Base-by-base conservation (phyloP, 2,329 filamentous ascomycete species). In the Bisporella sp. region DNA sequence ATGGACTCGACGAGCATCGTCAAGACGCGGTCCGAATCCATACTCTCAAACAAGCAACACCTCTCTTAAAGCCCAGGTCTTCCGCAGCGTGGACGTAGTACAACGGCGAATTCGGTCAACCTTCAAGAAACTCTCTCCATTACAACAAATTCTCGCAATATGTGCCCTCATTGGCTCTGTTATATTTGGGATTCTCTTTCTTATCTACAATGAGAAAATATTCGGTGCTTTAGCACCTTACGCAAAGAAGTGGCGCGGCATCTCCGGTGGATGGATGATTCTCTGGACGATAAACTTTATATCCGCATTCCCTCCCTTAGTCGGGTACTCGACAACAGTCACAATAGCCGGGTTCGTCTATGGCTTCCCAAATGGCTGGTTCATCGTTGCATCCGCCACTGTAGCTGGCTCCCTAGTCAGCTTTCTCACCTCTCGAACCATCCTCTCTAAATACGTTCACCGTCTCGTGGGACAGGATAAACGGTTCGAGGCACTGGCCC, bases 401-500 rank as follows among this genome's bases (percentile, higher is more conserved):
- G 77, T 96, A 2, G 69, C 81, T 32, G 93, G 93, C 39, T 89
- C 85, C 21, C 82, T 87, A 1, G 81, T 76, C 42, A 85, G 89
- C 0, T 97, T 99, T 65, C 65, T 95, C 52, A 81, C 87, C 43
- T 90, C 86, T 47, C 78, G 93, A 56, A 89, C 87, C 5, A 69
- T 96, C 41, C 75, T 97, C 52, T 85, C 85, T 57, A 73, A 72
- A 42, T 91, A 91, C 65, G 91, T 97, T 31, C 77, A 90, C 60
- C 77, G 83, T 13, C 76, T 96, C 59, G 85, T 96, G 46, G 87
- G 88, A 50, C 76, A 78, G 57, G 92, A 99, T 70, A 85, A 82
- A 65, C 81, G 91, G 47, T 99, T 99, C 66, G 82, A 93, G 7
- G 93, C 93, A 4, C 77, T 99, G 30, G 81, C 87, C 28, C 78